Percentiles rank a stretch among this genome's conserved stretches.
Conservation (phyloP, 2,329 filamentous ascomycete species). For the Teratosphaeria pseudoeucalypti region DNA sequence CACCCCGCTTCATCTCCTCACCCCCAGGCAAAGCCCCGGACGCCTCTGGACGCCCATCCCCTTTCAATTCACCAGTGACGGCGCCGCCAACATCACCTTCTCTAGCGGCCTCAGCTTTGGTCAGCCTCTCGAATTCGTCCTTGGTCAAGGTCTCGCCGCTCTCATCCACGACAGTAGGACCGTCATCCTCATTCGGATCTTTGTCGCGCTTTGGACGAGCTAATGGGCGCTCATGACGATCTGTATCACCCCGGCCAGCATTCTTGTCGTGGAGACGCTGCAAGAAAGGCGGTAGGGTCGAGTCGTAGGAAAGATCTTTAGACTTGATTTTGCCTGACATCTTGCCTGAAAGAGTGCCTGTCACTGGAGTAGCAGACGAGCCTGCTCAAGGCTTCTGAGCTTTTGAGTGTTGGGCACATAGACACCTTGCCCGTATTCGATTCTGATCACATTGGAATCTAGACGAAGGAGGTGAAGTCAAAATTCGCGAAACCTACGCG, state of each 20-base stretch:
- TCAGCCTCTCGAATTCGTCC: slow-evolving; percentile 39
- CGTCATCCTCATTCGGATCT: slow-evolving; percentile 66
- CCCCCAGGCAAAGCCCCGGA: slow-evolving; percentile 15
- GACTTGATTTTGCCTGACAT: slow-evolving; percentile 46
- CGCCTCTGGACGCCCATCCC: slow-evolving; percentile 8
- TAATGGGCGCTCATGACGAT: slow-evolving; percentile 34
- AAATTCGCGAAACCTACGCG: neutral
- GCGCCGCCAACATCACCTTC: slow-evolving; percentile 6
- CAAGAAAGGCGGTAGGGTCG: slow-evolving; percentile 38
- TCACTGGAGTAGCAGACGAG: neutral
- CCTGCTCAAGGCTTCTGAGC: too few species aligned
- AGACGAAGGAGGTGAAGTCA: neutral
- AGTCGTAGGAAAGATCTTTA: slow-evolving; percentile 58
- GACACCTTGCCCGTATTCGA: neutral
- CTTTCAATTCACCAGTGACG: slow-evolving; percentile 11
- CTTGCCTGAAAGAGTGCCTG: neutral
- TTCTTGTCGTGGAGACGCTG: slow-evolving; percentile 42
- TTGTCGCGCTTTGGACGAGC: slow-evolving; percentile 39
- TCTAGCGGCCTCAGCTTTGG: slow-evolving; percentile 8
- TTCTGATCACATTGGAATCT: neutral
- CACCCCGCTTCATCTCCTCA: slow-evolving; percentile 4
- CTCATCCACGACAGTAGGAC: slow-evolving; percentile 62
- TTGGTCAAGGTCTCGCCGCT: slow-evolving; percentile 52
- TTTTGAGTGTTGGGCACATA: neutral
- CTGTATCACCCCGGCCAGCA: slow-evolving; percentile 36